Percentiles rank a stretch among this genome's conserved stretches.
Conservation (phyloP, 306 rosid genomes). For the Vigna hirtella region DNA sequence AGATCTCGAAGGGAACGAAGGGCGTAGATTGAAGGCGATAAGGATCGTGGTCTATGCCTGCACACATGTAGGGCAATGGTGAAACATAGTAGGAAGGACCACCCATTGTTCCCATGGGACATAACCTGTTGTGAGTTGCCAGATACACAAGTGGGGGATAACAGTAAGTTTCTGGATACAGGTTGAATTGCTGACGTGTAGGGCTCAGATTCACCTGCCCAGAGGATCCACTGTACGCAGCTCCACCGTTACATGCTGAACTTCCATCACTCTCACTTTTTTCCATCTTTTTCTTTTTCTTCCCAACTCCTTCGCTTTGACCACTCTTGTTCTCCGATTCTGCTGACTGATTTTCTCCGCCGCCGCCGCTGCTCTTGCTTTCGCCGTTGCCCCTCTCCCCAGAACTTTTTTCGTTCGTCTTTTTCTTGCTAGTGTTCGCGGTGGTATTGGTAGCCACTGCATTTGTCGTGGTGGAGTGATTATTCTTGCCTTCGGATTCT, state of each 20-base stretch:
- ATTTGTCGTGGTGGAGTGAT: slow-evolving; percentile 35
- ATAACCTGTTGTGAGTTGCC: slow-evolving; percentile 50
- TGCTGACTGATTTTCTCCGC: background rate
- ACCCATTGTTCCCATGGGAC: slow-evolving; percentile 54
- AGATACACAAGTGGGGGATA: slow-evolving; percentile 48
- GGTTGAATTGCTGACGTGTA: slow-evolving; percentile 52
- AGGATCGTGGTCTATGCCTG: slow-evolving; percentile 46
- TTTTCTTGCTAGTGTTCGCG: slow-evolving; percentile 43
- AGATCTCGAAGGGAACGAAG: slow-evolving; percentile 61
- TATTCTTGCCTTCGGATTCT: slow-evolving; percentile 41
- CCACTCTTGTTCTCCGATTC: slow-evolving; percentile 22
- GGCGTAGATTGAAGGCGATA: slow-evolving; percentile 53
- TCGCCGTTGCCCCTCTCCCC: slow-evolving; percentile 40
- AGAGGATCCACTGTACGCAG: slow-evolving; percentile 48
- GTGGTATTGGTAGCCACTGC: background rate
- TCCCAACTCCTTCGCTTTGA: slow-evolving; percentile 48
- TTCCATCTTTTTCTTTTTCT: slow-evolving; percentile 55
- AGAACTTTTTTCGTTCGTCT: slow-evolving; percentile 45
- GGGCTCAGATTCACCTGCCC: slow-evolving; percentile 55
- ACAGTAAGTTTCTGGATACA: slow-evolving; percentile 44
- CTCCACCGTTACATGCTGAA: slow-evolving; percentile 30
- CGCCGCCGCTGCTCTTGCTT: slow-evolving; percentile 33
- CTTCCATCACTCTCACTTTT: slow-evolving; percentile 41
- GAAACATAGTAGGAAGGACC: slow-evolving; percentile 56
- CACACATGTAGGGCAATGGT: slow-evolving; percentile 55